These are phyloP conservation scores for Aplosporella prunicola DNA, from an alignment of 2,329 filamentous ascomycete species.

Conservation along the genomic window DNA sequence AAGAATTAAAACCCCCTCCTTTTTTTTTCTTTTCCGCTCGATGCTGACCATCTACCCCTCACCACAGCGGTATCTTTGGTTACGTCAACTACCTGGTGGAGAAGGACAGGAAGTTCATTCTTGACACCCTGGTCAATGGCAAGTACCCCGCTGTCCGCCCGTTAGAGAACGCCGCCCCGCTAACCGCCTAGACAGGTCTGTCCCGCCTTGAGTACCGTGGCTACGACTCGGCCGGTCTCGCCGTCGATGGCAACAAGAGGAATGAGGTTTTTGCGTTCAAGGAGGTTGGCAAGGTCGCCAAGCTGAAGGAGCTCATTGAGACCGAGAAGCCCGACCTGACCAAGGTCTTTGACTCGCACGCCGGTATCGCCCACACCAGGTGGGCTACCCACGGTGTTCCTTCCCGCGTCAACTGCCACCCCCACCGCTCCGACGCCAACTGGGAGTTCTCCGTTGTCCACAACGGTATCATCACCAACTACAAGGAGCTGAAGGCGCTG, in stretches of 20 bases:
- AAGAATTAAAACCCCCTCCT: too few species aligned
- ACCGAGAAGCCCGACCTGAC: constrained; percentile 72
- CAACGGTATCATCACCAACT: constrained; percentile 99
- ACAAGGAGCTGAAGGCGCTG: constrained; percentile 96
- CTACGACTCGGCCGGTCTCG: constrained; percentile 94
- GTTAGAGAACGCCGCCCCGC: constrained; percentile 13
- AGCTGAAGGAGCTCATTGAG: constrained; percentile 87
- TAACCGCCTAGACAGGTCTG: constrained; percentile 52
- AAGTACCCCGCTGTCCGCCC: constrained; percentile 31
- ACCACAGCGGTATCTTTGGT: constrained; percentile 77
- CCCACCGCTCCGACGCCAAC: constrained; percentile 85
- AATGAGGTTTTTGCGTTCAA: constrained; percentile 97
- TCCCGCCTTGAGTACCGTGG: constrained; percentile 96
- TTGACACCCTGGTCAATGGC: constrained; percentile 95
- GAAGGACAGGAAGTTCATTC: constrained; percentile 94
- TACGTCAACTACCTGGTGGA: constrained; percentile 99
- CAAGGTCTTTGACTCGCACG: constrained; percentile 96
- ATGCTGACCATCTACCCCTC: too few species aligned
- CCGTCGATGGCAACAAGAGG: constrained; percentile 96
- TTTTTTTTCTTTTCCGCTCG: too few species aligned
- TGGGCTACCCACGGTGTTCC: constrained; percentile 97
- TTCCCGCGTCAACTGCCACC: constrained; percentile 93
- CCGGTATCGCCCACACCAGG: constrained; percentile 95
- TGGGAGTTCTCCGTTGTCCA: constrained; percentile 98
- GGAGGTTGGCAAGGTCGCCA: constrained; percentile 98